Percentiles rank a stretch among this genome's conserved stretches.
Evolutionary conservation across 1,139 yeast genomes (phyloP).

Genomic region (Lodderomyces beijingensis): DNA sequence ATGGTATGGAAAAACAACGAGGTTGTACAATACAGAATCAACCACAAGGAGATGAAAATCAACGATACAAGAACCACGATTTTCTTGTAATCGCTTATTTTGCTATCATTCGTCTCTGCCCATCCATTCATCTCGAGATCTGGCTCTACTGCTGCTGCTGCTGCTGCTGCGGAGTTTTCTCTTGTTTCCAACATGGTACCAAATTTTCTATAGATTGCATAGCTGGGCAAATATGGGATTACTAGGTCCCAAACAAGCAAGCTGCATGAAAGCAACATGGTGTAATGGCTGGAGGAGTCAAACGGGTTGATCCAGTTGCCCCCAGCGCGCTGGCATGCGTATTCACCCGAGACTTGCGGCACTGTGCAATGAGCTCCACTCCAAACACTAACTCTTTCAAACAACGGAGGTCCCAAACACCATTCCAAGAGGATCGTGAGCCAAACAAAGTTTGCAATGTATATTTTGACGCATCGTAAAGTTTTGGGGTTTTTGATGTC

Average conservation of each 20-base stretch:
- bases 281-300: constrained; percentile 63
- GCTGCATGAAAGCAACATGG: constrained; percentile 48
- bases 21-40: constrained; percentile 45
- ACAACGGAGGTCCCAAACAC: constrained; percentile 46
- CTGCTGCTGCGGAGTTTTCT: too few species aligned
- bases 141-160: not conserved
- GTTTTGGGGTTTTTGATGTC: constrained; percentile 1
- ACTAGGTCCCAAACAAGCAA: constrained; percentile 39
- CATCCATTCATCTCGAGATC: too few species aligned
- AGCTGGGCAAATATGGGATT: too few species aligned
- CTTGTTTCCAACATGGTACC: too few species aligned
- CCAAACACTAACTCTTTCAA: constrained; percentile 34
- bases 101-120: too few species aligned
- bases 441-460: constrained; percentile 9
- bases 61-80: constrained; percentile 6
- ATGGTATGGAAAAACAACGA: constrained; percentile 61
- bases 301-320: constrained; percentile 54
- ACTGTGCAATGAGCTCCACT: constrained; percentile 41
- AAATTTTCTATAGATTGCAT: too few species aligned
- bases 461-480: constrained; percentile 7
- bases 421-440: constrained; percentile 21
- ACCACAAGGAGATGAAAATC: constrained; percentile 32
- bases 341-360: constrained; percentile 5
- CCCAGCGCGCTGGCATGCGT: constrained; percentile 16
- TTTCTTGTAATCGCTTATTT: not conserved